Evolutionary conservation across 1,284 basidiomycete genomes (phyloP), one percentile per base, ranked within the genome.

Genomic region (Fomitopsis schrenkii): DNA sequence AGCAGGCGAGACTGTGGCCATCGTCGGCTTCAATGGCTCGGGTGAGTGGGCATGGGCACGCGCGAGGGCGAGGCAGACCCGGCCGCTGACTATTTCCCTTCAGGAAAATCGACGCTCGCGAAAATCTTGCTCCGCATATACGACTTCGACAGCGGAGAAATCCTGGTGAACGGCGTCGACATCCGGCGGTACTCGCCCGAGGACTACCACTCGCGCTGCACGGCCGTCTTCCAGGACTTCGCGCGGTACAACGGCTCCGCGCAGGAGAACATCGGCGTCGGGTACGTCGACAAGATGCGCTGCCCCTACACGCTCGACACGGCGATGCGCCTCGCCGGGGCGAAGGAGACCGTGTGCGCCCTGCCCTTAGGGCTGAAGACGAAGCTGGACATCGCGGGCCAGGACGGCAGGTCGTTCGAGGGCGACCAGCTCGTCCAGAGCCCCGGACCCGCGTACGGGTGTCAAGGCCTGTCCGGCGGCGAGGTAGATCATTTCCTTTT

Each of bases 181-280:
- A 80, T 91, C 52, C 82, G 87, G 41, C 79, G 78, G 44, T 83
- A 86, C 68, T 77, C 83, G 59, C 87, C 91, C 28, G 73, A 73
- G 12, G 88, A 91, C 56, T 85, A 90, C 64, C 93, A 94, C 72
- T 76, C 77, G 44, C 88, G 87, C 71, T 76, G 86, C 35, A 86
- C 88, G 9, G 86, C 86, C n/a, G 87, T 94, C 19, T 91, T 94
- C 72, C 93, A 95, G 72, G 86, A 86, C 52, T 94, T 93, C 73
- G 86, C 87, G 36, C 88, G 87, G 71, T 93, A 90, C 72, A 86
- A 84, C 68, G 81, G 87, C 12, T 84, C 88, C 0, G 79, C 92
- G 19, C 80, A 84, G 63, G 88, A 91, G 68, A 94, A 94, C 68
- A 86, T 93, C 28, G 93, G 91, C 17, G 75, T 94, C 3, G 93